Base-by-base conservation (phyloP, 2,329 filamentous ascomycete genomes). In the Calonectria pseudoreteaudii region DNA sequence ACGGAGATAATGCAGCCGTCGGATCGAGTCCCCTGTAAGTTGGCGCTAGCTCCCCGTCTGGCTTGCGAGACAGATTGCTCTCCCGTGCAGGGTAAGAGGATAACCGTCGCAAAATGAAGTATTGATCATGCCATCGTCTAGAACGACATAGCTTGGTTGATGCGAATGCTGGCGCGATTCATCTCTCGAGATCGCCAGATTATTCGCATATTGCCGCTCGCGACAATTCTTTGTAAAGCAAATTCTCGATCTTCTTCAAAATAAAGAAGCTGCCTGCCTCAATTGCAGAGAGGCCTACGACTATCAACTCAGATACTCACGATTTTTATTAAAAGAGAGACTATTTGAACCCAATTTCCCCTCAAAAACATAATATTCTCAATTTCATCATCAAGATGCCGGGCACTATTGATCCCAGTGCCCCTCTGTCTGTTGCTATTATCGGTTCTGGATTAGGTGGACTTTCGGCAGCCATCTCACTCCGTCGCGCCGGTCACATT, bases 391-490 rank as follows among this genome's bases (percentile, higher is more conserved):
- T 72, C 31, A 56, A 10, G 7, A 74, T 74, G 72, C 72, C 72
- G 23, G 66, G 69, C n/a, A 62, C 41, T 18, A 68, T 64, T 38
- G 38, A 66, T 14, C 34, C 68, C 36, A 56, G 20, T 18, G 41
- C 53, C 11, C 41, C 70, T 28, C 83, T 88, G 26, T 83, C 79
- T 30, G 80, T 86, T 31, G 82, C 78, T 60, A 80, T 86, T 58
- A 72, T 87, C 18, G 86, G 86, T 58, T 84, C 83, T 23, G 86
- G 85, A 23, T 81, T 86, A 26, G 86, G 85, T 16, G 85, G 85
- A 38, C 79, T 86, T 50, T 81, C 81, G 1, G 83, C 81, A 7
- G 85, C 85, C 44, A 83, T 86, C 23, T 82, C 86, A 1, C 82
- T 86, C 20, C 84, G 86, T 20, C 83, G 83, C 16, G 82, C 83